Percentiles rank a stretch among this genome's conserved stretches.
These are phyloP conservation scores for Globisporangium alternatum DNA, from an alignment of 352 stramenopile genomes.

Conservation along the genomic window DNA sequence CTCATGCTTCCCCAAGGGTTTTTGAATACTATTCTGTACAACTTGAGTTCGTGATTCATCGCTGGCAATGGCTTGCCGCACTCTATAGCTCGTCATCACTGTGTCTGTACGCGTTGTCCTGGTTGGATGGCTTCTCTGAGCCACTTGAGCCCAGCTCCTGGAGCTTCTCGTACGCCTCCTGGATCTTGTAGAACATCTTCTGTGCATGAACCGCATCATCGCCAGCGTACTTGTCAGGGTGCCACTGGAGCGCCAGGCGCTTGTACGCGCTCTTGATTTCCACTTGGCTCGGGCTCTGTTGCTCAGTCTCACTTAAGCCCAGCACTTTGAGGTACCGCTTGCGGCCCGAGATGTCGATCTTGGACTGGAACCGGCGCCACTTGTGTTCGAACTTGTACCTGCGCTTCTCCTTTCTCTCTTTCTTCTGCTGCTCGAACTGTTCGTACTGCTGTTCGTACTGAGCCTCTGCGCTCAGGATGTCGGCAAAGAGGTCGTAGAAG, in stretches of 20 bases:
- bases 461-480: not conserved
- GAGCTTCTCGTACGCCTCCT: constrained; percentile 28
- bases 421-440: not conserved
- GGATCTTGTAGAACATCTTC: constrained; percentile 22
- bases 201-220: constrained; percentile 16
- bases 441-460: constrained; percentile 1
- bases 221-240: constrained; percentile 24
- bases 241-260: constrained; percentile 23
- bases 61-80: not conserved
- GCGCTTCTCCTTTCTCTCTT: not conserved
- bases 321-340: constrained; percentile 20
- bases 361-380: constrained; percentile 16
- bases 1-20: not conserved
- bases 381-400: constrained; percentile 13
- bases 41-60: not conserved
- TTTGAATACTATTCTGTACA: not conserved
- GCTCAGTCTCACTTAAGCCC: not conserved
- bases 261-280: constrained; percentile 25
- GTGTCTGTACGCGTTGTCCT: not conserved
- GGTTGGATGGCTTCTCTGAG: not conserved
- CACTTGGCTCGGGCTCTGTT: not conserved
- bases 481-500: constrained; percentile 6
- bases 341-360: constrained; percentile 21
- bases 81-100: constrained; percentile 5
- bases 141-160: not conserved